Evolutionary conservation across 2,329 filamentous ascomycete genomes (phyloP).

Genomic region (Laburnicola sp.): DNA sequence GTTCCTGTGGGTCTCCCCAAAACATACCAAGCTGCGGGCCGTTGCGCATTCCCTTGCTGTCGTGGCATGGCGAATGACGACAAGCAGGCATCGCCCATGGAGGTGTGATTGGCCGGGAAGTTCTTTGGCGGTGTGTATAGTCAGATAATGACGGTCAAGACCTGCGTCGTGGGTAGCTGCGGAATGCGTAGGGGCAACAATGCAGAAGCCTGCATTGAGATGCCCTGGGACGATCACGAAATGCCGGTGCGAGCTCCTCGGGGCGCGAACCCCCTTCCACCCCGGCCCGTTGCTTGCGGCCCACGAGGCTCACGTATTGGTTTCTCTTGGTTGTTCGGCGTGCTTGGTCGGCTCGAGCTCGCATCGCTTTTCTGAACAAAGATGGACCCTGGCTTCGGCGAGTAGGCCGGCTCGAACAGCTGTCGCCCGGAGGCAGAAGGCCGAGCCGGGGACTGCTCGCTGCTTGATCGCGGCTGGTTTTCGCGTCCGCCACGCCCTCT

Average conservation of each 20-base stretch:
- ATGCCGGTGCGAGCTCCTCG: constrained; percentile 53
- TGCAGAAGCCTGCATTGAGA: neutral
- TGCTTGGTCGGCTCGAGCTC: constrained; percentile 51
- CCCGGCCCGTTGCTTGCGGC: constrained; percentile 74
- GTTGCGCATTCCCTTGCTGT: neutral
- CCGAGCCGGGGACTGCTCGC: constrained; percentile 42
- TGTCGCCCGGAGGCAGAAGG: constrained; percentile 54
- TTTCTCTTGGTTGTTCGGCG: constrained; percentile 66
- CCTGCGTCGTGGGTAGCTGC: neutral
- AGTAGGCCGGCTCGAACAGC: constrained; percentile 77
- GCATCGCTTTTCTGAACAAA: constrained; percentile 50
- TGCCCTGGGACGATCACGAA: constrained; percentile 6
- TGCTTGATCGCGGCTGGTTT: constrained; percentile 43
- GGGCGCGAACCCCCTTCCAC: constrained; percentile 74
- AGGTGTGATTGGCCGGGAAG: neutral
- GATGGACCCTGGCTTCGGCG: constrained; percentile 63
- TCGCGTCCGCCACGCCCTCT: constrained; percentile 44
- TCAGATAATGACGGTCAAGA: neutral
- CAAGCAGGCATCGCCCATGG: neutral
- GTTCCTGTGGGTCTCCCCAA: neutral
- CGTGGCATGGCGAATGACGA: neutral
- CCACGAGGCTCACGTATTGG: constrained; percentile 75
- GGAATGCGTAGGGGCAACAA: constrained; percentile 7
- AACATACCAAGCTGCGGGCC: neutral
- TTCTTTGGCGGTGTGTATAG: neutral